phyloP scores from a whole-genome alignment of 2,329 filamentous ascomycete genomes.

The Ceratocystis papillata region DNA sequence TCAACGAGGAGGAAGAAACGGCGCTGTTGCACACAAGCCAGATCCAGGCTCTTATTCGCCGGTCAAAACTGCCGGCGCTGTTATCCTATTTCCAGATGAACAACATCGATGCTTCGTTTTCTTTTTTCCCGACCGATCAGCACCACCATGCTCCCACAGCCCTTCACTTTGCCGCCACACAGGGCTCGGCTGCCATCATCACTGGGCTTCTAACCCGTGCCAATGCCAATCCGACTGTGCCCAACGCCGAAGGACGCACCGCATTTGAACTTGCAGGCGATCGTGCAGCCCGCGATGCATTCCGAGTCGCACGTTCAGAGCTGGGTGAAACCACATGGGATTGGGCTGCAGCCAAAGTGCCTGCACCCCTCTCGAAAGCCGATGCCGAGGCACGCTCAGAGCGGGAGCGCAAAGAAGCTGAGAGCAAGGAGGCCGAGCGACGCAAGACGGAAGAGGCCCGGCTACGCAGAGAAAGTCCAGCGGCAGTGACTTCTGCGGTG shows the following conservation, averaged over 20 bases:
- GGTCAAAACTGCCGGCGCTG: constrained; percentile 79
- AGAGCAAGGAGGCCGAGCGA: constrained; percentile 57
- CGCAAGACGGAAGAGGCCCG: constrained; percentile 65
- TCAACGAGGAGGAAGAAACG: constrained; percentile 73
- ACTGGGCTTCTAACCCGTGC: constrained; percentile 64
- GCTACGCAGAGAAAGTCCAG: constrained; percentile 54
- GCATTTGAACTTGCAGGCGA: constrained; percentile 83
- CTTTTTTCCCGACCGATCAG: constrained; percentile 59
- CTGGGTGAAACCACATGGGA: constrained; percentile 66
- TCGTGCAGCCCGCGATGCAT: constrained; percentile 75
- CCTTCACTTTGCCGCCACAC: constrained; percentile 73
- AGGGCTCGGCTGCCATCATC: constrained; percentile 69
- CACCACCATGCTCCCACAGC: constrained; percentile 73
- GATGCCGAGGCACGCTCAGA: constrained; percentile 61
- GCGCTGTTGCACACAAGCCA: constrained; percentile 77
- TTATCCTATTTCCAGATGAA: constrained; percentile 76
- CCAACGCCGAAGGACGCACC: constrained; percentile 67
- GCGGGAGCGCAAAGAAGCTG: constrained; percentile 58
- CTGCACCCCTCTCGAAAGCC: constrained; percentile 54
- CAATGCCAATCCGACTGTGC: constrained; percentile 59
- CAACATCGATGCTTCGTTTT: constrained; percentile 57
- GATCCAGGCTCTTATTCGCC: constrained; percentile 73
- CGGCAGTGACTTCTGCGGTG: constrained; percentile 37
- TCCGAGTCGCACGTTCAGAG: constrained; percentile 74
- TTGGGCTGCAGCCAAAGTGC: constrained; percentile 68